Percentiles rank a stretch among this genome's conserved stretches.
phyloP scores from a whole-genome alignment of 2,329 filamentous ascomycete genomes.

The Calonectria fujianensis region DNA sequence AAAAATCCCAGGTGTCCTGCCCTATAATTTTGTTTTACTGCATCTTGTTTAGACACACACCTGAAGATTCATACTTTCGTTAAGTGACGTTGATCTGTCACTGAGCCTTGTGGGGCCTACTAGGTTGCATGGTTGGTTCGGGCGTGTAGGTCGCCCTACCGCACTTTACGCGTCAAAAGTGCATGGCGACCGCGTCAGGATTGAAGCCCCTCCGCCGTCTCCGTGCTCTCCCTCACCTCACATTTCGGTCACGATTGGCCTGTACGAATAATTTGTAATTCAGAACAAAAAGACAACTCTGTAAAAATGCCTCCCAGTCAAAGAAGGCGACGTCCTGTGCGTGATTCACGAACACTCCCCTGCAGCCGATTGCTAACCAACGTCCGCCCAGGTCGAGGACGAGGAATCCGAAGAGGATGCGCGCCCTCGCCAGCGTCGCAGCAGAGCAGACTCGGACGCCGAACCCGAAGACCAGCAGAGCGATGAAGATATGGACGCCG shows the following conservation, averaged over 20 bases:
- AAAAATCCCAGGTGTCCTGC: too few species aligned
- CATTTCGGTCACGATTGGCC: not conserved
- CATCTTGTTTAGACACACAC: not conserved
- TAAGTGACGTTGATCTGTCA: not conserved
- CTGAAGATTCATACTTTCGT: not conserved
- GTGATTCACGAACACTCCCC: constrained; percentile 36
- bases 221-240: too few species aligned
- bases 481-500: constrained; percentile 60
- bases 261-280: not conserved
- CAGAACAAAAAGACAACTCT: not conserved
- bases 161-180: constrained; percentile 12
- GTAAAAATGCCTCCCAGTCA: constrained; percentile 57
- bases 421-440: constrained; percentile 58
- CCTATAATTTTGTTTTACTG: too few species aligned
- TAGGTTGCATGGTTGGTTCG: not conserved
- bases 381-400: constrained; percentile 46
- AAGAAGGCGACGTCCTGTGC: constrained; percentile 59
- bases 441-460: constrained; percentile 56
- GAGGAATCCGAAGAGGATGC: constrained; percentile 59
- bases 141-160: not conserved
- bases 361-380: constrained; percentile 33
- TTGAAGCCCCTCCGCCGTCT: not conserved
- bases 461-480: constrained; percentile 61
- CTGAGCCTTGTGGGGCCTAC: not conserved
- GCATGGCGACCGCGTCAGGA: not conserved